Conservation (phyloP, 1,284 basidiomycete species). For the Pseudozyma thailandica region DNA sequence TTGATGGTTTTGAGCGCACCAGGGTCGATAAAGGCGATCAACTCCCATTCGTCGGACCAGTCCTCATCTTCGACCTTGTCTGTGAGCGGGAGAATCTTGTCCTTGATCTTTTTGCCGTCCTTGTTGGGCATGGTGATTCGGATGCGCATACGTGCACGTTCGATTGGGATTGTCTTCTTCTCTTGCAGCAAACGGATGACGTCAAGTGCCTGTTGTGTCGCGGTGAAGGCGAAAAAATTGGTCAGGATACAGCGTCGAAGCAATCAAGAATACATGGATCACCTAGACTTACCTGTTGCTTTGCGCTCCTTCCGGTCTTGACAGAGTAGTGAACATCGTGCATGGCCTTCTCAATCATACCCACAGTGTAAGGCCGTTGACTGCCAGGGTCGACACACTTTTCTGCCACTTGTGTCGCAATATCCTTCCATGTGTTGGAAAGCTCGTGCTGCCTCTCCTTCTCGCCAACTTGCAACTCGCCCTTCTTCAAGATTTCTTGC, state of each 20-base stretch:
- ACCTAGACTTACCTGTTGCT: constrained; percentile 69
- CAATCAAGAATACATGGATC: not conserved
- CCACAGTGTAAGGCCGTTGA: constrained; percentile 88
- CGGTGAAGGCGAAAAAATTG: not conserved
- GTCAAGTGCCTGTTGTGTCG: constrained; percentile 81
- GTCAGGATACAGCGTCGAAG: too few species aligned
- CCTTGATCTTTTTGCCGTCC: constrained; percentile 79
- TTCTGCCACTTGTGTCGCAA: constrained; percentile 91
- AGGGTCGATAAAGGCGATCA: constrained; percentile 85
- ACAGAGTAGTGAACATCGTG: constrained; percentile 91
- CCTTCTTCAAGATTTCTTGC: constrained; percentile 92
- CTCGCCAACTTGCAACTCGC: constrained; percentile 95
- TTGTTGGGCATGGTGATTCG: constrained; percentile 81
- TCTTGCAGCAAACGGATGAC: constrained; percentile 80
- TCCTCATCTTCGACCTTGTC: constrained; percentile 89
- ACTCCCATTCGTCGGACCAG: constrained; percentile 82
- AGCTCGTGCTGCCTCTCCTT: constrained; percentile 94
- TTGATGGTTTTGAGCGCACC: constrained; percentile 88
- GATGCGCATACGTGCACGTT: constrained; percentile 91
- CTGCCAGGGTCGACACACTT: constrained; percentile 94
- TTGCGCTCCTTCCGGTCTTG: constrained; percentile 86
- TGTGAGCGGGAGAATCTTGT: constrained; percentile 78
- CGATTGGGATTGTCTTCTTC: constrained; percentile 86
- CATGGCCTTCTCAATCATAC: constrained; percentile 99
- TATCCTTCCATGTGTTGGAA: constrained; percentile 84